phyloP scores from a whole-genome alignment of 1,284 basidiomycete species.

The Inonotus obliquus region DNA sequence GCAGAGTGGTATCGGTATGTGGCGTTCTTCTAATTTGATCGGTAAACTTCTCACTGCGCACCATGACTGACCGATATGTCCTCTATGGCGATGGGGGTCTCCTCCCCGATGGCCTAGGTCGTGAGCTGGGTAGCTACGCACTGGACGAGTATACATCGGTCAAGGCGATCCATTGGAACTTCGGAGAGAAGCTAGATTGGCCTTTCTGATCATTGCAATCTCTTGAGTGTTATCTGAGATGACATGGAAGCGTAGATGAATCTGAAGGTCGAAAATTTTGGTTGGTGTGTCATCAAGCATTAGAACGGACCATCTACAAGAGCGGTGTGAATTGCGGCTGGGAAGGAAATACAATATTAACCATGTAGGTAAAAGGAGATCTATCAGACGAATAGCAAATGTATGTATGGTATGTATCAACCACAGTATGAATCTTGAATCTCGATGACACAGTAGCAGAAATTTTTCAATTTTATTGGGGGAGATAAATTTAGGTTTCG shows the following conservation, averaged over 20 bases:
- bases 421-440: not conserved
- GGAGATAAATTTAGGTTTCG: not conserved
- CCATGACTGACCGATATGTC: not conserved
- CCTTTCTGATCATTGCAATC: constrained; percentile 48
- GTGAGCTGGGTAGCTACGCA: constrained; percentile 87
- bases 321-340: not conserved
- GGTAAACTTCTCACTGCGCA: not conserved
- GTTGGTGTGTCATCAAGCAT: not conserved
- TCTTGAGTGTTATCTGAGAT: not conserved
- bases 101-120: constrained; percentile 38
- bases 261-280: not conserved
- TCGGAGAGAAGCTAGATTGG: constrained; percentile 76
- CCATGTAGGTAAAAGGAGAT: not conserved
- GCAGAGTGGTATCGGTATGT: constrained; percentile 63
- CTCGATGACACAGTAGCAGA: not conserved
- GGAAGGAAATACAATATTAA: not conserved
- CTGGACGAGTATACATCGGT: constrained; percentile 81
- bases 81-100: too few species aligned
- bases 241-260: not conserved
- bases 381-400: not conserved
- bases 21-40: not conserved
- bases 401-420: not conserved
- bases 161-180: constrained; percentile 87
- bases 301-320: not conserved
- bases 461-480: not conserved